phyloP scores from a whole-genome alignment of 2,329 filamentous ascomycete genomes.

The Trichoderma cornu-damae region DNA sequence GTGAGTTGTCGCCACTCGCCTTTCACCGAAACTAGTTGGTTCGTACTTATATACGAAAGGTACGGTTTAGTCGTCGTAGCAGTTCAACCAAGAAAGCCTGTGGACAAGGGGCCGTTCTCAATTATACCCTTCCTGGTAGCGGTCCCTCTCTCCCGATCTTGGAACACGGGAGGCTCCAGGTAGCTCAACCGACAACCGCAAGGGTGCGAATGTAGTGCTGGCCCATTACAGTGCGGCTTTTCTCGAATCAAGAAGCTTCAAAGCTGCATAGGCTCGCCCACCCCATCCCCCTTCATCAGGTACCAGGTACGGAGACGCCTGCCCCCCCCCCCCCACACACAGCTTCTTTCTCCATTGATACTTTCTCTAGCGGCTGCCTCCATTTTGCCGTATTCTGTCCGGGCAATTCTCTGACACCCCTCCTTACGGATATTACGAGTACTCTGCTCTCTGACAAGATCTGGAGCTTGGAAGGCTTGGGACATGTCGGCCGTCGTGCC shows the following conservation, averaged over 20 bases:
- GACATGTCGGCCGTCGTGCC: slow-evolving; percentile 11
- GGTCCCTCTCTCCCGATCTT: slow-evolving; percentile 19
- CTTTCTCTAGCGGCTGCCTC: slow-evolving; percentile 13
- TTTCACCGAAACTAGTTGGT: not conserved
- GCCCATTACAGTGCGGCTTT: slow-evolving; percentile 21
- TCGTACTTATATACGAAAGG: not conserved
- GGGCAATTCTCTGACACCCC: slow-evolving; percentile 19
- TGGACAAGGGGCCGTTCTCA: slow-evolving; percentile 15
- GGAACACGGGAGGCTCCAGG: slow-evolving; percentile 18
- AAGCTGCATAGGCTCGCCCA: slow-evolving; percentile 19
- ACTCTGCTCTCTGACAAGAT: slow-evolving; percentile 14
- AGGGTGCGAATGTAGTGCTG: slow-evolving; percentile 12
- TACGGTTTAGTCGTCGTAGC: slow-evolving; percentile 1
- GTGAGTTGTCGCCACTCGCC: not conserved
- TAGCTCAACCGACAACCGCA: slow-evolving; percentile 18
- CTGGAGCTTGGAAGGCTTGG: slow-evolving; percentile 12
- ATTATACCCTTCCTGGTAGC: slow-evolving; percentile 19
- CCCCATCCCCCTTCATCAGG: slow-evolving; percentile 21
- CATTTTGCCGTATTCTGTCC: slow-evolving; percentile 16
- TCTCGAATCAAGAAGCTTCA: slow-evolving; percentile 21
- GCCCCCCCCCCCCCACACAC: too few relatives aligned
- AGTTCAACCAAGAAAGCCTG: slow-evolving; percentile 9
- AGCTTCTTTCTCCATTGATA: slow-evolving; percentile 17
- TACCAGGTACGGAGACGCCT: slow-evolving; percentile 20
- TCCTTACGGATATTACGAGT: slow-evolving; percentile 15